phyloP scores from a whole-genome alignment of 208 protist genomes.

The Trichomonas vaginalis region DNA sequence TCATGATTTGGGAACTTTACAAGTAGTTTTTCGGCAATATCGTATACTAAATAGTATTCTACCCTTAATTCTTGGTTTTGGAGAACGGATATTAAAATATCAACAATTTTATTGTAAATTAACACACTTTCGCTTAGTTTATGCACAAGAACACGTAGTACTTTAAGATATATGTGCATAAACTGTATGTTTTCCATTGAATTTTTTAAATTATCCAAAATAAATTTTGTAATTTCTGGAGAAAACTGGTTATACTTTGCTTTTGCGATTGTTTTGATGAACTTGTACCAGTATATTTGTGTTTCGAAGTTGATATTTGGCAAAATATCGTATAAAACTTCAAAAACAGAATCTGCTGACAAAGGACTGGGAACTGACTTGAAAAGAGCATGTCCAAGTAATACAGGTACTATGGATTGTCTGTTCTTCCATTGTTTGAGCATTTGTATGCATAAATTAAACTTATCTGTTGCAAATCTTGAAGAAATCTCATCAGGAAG shows the following conservation, averaged over 20 bases:
- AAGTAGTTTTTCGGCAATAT: not conserved
- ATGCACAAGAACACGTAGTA: not conserved
- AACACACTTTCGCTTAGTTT: not conserved
- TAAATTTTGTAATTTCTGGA: not conserved
- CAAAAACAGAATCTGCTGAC: too few relatives aligned
- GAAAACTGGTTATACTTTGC: not conserved
- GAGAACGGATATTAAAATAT: not conserved
- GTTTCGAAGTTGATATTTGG: not conserved
- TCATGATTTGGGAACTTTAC: not conserved
- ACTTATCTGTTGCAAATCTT: too few relatives aligned
- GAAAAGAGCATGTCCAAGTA: too few relatives aligned
- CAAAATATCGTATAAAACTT: not conserved
- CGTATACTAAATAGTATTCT: not conserved
- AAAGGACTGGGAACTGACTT: too few relatives aligned
- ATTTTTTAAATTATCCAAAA: not conserved
- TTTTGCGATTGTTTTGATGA: not conserved
- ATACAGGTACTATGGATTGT: too few relatives aligned
- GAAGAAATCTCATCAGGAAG: too few relatives aligned
- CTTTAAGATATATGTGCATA: not conserved
- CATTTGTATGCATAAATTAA: too few relatives aligned
- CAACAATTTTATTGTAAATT: not conserved
- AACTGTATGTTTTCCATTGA: not conserved
- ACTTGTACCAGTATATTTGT: not conserved
- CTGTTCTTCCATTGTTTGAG: too few relatives aligned
- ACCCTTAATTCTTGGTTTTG: not conserved